These are phyloP conservation scores for Globisporangium nunn DNA, from an alignment of 352 stramenopile species.

Conservation along the genomic window DNA sequence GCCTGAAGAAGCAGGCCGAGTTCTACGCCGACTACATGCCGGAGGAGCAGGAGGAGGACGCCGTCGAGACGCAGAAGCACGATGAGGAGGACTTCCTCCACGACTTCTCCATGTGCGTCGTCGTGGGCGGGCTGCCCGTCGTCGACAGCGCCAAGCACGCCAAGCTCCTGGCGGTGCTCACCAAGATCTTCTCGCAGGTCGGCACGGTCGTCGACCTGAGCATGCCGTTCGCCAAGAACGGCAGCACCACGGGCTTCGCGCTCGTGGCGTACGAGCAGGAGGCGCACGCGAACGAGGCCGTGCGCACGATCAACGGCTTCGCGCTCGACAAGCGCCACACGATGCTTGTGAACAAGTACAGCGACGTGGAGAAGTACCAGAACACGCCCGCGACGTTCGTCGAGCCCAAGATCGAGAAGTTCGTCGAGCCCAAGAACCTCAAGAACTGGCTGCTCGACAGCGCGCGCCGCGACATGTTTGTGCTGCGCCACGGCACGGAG, in stretches of 20 bases:
- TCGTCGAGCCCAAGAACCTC: conserved; percentile 90
- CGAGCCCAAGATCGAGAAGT: conserved; percentile 75
- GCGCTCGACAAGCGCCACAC: conserved; percentile 96
- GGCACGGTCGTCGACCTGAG: conserved; percentile 68
- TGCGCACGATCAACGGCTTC: conserved; percentile 84
- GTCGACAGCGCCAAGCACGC: conserved; percentile 72
- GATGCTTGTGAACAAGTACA: conserved; percentile 91
- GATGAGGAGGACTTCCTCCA: conserved; percentile 73
- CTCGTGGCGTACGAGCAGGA: conserved; percentile 82
- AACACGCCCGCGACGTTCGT: conserved; percentile 72
- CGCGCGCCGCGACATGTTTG: conserved; percentile 92
- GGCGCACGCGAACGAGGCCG: conserved; percentile 63
- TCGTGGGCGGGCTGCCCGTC: conserved; percentile 72
- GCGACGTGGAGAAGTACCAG: conserved; percentile 79
- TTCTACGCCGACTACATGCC: conserved; percentile 78
- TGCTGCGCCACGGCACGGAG: conserved; percentile 91
- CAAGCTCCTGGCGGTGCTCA: conserved; percentile 81
- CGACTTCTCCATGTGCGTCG: conserved; percentile 74
- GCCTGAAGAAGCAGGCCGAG: conserved; percentile 60
- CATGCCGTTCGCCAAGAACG: conserved; percentile 59
- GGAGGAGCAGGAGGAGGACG: conserved; percentile 72
- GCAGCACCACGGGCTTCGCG: conserved; percentile 67
- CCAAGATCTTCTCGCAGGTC: conserved; percentile 85
- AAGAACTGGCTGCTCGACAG: conserved; percentile 91
- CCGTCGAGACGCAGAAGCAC: conserved; percentile 48